Evolutionary conservation across 2,329 filamentous ascomycete species (phyloP).

Genomic region (Trichoderma sp.): DNA sequence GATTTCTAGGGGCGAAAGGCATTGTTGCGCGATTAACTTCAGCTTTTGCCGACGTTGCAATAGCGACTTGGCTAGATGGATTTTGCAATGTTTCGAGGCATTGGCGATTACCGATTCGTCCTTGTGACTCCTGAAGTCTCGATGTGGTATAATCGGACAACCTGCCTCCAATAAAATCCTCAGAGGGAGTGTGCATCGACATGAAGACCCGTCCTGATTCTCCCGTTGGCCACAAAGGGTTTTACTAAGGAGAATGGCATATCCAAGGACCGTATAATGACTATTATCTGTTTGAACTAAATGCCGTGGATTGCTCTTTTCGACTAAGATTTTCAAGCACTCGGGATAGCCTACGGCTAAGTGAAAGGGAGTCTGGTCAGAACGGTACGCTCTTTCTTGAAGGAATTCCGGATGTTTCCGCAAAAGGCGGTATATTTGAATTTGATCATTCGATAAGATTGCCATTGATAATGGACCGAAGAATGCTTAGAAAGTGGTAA

Average conservation of each 20-base stretch:
- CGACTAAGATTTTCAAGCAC: neutral
- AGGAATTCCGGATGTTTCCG: neutral
- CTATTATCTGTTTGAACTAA: neutral
- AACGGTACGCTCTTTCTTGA: neutral
- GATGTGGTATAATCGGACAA: neutral
- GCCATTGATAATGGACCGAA: neutral
- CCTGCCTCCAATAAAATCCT: neutral
- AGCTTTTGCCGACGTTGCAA: neutral
- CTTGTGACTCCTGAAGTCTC: neutral
- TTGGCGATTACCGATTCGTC: neutral
- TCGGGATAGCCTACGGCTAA: neutral
- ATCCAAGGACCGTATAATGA: neutral
- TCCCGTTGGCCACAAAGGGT: neutral
- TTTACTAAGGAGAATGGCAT: neutral
- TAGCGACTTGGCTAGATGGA: neutral
- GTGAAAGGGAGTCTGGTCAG: neutral
- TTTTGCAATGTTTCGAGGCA: neutral
- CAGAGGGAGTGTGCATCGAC: neutral
- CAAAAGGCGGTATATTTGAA: neutral
- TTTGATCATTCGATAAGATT: neutral
- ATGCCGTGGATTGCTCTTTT: neutral
- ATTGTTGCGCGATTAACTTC: neutral
- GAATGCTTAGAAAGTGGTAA: neutral
- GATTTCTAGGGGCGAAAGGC: neutral
- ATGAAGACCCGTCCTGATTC: neutral